Evolutionary conservation across 2,329 filamentous ascomycete genomes (phyloP).

Genomic region (Zymoseptoria tritici): DNA sequence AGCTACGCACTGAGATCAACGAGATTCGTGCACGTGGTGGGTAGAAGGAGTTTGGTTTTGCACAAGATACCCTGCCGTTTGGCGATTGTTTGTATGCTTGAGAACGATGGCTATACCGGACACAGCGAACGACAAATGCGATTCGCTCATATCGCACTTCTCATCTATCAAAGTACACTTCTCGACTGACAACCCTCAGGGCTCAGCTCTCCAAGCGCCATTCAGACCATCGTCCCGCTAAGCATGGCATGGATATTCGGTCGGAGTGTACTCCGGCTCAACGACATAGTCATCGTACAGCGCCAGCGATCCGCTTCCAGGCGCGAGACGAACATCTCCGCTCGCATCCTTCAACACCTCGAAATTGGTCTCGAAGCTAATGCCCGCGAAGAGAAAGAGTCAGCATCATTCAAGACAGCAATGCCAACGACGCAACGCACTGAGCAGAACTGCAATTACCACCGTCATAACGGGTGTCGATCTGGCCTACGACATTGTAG

Average conservation of each 20-base stretch:
- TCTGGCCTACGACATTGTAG: conserved; percentile 6
- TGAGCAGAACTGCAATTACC: conserved; percentile 10
- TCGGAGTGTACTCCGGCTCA: conserved; percentile 3
- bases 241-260: conserved; percentile 5
- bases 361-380: conserved; percentile 8
- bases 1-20: background rate
- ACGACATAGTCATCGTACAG: conserved; percentile 10
- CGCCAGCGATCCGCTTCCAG: conserved; percentile 2
- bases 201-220: too few relatives aligned
- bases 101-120: background rate
- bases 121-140: background rate
- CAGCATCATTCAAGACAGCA: background rate
- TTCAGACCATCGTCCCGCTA: background rate
- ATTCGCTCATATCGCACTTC: background rate
- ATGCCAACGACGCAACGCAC: conserved; percentile 1
- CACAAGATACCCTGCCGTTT: background rate
- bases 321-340: conserved; percentile 1
- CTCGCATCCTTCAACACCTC: conserved; percentile 5
- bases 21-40: background rate
- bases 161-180: too few relatives aligned
- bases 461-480: conserved; percentile 11
- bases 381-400: background rate
- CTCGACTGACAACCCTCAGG: too few relatives aligned
- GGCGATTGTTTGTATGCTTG: background rate
- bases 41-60: background rate